Evolutionary conservation across 163 green algal genomes (phyloP), one percentile per base, ranked within the genome.

Genomic region (Prototheca wickerhamii): DNA sequence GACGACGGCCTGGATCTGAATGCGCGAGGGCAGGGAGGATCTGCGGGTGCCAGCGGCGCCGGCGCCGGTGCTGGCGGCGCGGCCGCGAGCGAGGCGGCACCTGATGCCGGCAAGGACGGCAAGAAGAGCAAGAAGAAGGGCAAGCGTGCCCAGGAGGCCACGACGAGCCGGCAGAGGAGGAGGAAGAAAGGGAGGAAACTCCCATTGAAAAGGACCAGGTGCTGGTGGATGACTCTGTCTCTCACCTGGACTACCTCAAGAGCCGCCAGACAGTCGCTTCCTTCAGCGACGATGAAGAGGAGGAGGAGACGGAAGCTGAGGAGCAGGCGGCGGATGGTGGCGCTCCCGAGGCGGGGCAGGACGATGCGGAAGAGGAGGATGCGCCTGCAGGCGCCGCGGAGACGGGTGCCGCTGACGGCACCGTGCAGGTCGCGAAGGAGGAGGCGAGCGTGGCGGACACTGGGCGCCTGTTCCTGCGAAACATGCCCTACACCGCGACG

Each of bases 391-490:
- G 26, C 25, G 54, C 31, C 8, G 23, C 31, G 1, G 53, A 43
- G 4, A 2, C 42, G 43, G 37, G 46, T 42, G 33, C 42, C 40
- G 53, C 52, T 17, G 54, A 52, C 37, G 62, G 59, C 25, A 53
- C 44, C 6, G 42, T 33, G 21, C 58, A 17, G 0, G 58, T 37
- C 5, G 65, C 54, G 7, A 51, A 65, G 62, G 66, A 28, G 21
- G 52, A 33, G 60, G 72, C 57, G 18, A 57, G 55, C 28, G 79
- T 90, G 5, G 34, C 55, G 23, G 80, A 94, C 31, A 94, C 68
- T 8, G 85, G 84, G 0, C 79, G 93, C 17, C 76, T 99, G 46
- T 98, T 98, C 77, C 69, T 98, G 46, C 78, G 92, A 33, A 99
- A 99, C 74, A 82, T 99, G 63, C 75, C 89, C 0, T 99, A 93